Evolutionary conservation across 495 filamentous ascomycete species (phyloP).

Genomic region (Cenococcum geophilum): DNA sequence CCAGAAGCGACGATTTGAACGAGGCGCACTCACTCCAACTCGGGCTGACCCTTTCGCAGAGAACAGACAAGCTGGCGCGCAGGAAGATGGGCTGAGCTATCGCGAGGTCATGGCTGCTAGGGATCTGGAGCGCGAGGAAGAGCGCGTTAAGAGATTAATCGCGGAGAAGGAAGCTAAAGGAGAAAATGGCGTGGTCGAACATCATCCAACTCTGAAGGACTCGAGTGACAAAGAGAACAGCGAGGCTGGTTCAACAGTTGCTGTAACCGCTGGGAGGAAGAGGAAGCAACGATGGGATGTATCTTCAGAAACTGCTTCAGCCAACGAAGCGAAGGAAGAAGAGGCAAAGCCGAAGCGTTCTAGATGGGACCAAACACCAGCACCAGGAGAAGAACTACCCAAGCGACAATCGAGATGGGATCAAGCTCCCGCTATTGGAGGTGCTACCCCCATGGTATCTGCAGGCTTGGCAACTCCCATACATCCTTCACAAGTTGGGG

Average conservation of each 20-base stretch:
- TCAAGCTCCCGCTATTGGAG: slow-evolving; percentile 60
- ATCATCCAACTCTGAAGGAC: slow-evolving; percentile 29
- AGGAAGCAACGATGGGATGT: slow-evolving; percentile 95
- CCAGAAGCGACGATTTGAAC: slow-evolving; percentile 88
- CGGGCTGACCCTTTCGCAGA: slow-evolving; percentile 83
- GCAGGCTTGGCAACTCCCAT: slow-evolving; percentile 78
- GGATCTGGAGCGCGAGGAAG: slow-evolving; percentile 91
- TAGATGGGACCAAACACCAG: slow-evolving; percentile 80
- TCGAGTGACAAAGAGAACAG: slow-evolving; percentile 58
- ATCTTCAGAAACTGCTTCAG: slow-evolving; percentile 43
- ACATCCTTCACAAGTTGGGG: slow-evolving; percentile 63
- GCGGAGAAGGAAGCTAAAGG: slow-evolving; percentile 63
- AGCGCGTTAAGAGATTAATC: slow-evolving; percentile 75
- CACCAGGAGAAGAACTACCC: slow-evolving; percentile 24
- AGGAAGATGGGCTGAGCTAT: slow-evolving; percentile 71
- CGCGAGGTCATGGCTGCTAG: slow-evolving; percentile 84
- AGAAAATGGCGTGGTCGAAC: slow-evolving; percentile 42
- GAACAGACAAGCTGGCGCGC: slow-evolving; percentile 60
- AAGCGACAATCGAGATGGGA: slow-evolving; percentile 77
- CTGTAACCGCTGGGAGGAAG: slow-evolving; percentile 60
- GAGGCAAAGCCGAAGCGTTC: slow-evolving; percentile 68
- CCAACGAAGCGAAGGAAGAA: slow-evolving; percentile 43
- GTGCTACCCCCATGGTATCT: slow-evolving; percentile 76
- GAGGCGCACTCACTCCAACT: slow-evolving; percentile 73
- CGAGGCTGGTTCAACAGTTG: slow-evolving; percentile 62